These are phyloP conservation scores for Ettlia oleoabundans DNA, from an alignment of 139 green algal species.

Conservation along the genomic window DNA sequence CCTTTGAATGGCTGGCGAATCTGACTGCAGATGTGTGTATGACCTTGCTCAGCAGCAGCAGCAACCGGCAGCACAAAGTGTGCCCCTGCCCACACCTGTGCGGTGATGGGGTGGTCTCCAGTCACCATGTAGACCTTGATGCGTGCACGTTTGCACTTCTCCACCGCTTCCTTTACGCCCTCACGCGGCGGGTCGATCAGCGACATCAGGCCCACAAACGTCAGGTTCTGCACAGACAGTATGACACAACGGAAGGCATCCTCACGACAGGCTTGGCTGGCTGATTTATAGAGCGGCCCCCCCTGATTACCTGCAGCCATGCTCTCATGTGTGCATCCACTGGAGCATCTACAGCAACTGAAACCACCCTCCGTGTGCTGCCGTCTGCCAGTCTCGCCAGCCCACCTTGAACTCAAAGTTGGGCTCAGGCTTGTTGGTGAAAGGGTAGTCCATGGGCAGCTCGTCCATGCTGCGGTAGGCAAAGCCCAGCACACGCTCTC, in stretches of 20 bases:
- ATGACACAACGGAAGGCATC: too few relatives aligned
- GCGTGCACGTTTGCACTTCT: slow-evolving; percentile 72
- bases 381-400: too few relatives aligned
- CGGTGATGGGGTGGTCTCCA: slow-evolving; percentile 89
- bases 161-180: slow-evolving; percentile 78
- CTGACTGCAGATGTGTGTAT: too few relatives aligned
- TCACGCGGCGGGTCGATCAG: slow-evolving; percentile 86
- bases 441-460: slow-evolving; percentile 52
- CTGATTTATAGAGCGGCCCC: too few relatives aligned
- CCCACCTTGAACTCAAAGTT: slow-evolving; percentile 74
- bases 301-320: too few relatives aligned
- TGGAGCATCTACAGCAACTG: too few relatives aligned
- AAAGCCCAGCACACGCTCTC: slow-evolving; percentile 80
- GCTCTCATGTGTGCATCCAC: too few relatives aligned
- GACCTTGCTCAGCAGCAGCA: background rate
- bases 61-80: background rate
- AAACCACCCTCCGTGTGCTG: too few relatives aligned
- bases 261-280: too few relatives aligned
- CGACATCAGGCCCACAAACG: slow-evolving; percentile 83
- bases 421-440: slow-evolving; percentile 67
- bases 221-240: too few relatives aligned
- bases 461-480: slow-evolving; percentile 63
- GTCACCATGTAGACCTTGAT: slow-evolving; percentile 87
- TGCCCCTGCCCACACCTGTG: slow-evolving; percentile 39
- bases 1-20: too few relatives aligned